Percentiles rank a stretch among this genome's conserved stretches.
Conservation (phyloP, 805 yeast genomes). For the Metschnikowia peoriensis region DNA sequence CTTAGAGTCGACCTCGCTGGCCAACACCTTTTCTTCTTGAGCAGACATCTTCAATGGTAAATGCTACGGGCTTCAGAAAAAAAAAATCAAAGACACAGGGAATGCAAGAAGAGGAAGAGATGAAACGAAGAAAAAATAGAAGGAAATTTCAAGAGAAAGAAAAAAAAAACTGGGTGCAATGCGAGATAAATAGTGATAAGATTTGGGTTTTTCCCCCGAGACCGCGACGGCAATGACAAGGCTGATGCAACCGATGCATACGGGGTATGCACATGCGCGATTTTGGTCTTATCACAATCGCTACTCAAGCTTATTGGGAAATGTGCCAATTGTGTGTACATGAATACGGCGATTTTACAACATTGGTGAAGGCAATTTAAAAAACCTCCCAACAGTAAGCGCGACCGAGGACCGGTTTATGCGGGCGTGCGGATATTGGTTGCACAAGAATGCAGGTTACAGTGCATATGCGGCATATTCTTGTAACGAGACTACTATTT, state of each 20-base stretch:
- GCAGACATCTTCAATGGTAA: constrained; percentile 7
- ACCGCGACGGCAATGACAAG: background rate
- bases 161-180: background rate
- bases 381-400: background rate
- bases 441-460: background rate
- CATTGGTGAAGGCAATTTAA: background rate
- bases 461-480: background rate
- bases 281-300: background rate
- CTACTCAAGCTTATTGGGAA: constrained; percentile 1
- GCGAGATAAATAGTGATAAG: constrained; percentile 3
- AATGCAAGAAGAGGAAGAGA: no score
- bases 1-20: constrained; percentile 6
- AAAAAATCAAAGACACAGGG: no score
- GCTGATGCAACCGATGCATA: background rate
- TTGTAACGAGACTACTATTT: background rate
- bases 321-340: background rate
- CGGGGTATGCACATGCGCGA: constrained; percentile 5
- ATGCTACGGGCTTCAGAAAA: background rate
- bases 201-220: background rate
- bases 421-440: background rate
- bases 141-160: background rate
- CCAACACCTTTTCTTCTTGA: constrained; percentile 5
- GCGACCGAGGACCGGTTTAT: background rate
- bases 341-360: background rate
- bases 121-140: background rate